Base-by-base conservation (phyloP, 2,329 filamentous ascomycete species). In the Colletotrichum endophyticum region DNA sequence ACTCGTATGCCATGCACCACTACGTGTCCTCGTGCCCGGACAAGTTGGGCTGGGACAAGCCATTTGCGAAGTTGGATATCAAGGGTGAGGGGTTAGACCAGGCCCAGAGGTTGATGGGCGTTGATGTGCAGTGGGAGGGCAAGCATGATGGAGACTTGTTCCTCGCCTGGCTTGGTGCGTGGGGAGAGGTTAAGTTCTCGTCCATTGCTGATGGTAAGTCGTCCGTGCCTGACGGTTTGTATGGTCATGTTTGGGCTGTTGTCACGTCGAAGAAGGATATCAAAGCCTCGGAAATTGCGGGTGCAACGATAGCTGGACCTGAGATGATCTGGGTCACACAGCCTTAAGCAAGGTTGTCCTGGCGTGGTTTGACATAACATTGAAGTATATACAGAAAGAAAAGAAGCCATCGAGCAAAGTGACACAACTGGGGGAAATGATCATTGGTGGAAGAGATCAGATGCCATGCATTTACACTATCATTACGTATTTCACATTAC, bases 131-230 rank as follows among this genome's bases (percentile, higher is more conserved):
- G 73, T 57, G 78, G 68, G 53, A 73, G 72, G 75, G 78, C 69
- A 16, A 79, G 66, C 36, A 77, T 83, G 70, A 73, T 7, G 79
- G 77, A 0, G 77, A 80, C 8, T 78, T 80, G 32, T 85, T 79
- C 67, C 70, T 85, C 4, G 85, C 84, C 5, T 86, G 84, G 84
- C 80, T 86, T 19, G 84, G 84, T 0, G 75, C 83, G 15, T 86
- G 83, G 82, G 85, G 84, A 28, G 78, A 77, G 11, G 69, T 85
- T 15, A 71, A 81, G 79, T 86, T 82, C 73, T 82, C 82, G 0
- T 72, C 78, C 11, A 79, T 84, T 9, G 77, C 68, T 19, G 78
- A 81, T 11, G 80, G 79, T 3, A 78, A 73, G 6, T 78, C 80
- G 5, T 66, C 68, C 7, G 84, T 85, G 6, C 84, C 85, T 5